phyloP scores from a whole-genome alignment of 805 yeast genomes.

The Grigorovia jiainica region DNA sequence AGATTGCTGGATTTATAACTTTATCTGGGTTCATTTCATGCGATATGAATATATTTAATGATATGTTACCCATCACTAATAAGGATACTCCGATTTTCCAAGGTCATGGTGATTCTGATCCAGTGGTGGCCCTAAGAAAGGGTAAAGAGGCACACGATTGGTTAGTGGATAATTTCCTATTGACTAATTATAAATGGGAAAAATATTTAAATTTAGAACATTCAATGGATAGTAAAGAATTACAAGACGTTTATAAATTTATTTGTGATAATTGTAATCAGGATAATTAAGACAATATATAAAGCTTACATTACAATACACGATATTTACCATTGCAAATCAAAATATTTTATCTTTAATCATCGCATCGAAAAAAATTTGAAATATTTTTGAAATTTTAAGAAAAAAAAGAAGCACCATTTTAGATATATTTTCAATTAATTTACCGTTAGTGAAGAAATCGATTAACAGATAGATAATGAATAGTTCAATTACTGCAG shows the following conservation, averaged over 20 bases:
- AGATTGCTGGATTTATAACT: constrained; percentile 69
- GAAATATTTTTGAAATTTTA: too few species aligned
- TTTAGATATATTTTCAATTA: too few species aligned
- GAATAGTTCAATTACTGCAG: constrained; percentile 49
- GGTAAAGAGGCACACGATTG: constrained; percentile 36
- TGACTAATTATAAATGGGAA: constrained; percentile 39
- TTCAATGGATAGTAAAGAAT: constrained; percentile 56
- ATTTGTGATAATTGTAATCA: too few species aligned
- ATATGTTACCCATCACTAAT: constrained; percentile 32
- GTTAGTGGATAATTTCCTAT: constrained; percentile 33
- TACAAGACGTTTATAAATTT: constrained; percentile 43
- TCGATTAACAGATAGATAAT: too few species aligned
- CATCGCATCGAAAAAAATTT: too few species aligned
- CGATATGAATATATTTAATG: constrained; percentile 8
- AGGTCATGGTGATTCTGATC: constrained; percentile 81
- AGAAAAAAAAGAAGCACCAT: too few species aligned
- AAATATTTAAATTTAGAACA: constrained; percentile 60
- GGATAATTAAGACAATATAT: too few species aligned
- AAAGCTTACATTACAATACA: too few species aligned
- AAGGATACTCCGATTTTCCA: constrained; percentile 67
- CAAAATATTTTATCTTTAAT: too few species aligned
- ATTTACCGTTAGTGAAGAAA: too few species aligned
- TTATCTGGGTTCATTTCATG: constrained; percentile 57
- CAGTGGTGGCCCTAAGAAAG: constrained; percentile 37
- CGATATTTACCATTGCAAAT: too few species aligned